Conservation (phyloP, 768 basidiomycete species). For the Agrocybe chaxingu region DNA sequence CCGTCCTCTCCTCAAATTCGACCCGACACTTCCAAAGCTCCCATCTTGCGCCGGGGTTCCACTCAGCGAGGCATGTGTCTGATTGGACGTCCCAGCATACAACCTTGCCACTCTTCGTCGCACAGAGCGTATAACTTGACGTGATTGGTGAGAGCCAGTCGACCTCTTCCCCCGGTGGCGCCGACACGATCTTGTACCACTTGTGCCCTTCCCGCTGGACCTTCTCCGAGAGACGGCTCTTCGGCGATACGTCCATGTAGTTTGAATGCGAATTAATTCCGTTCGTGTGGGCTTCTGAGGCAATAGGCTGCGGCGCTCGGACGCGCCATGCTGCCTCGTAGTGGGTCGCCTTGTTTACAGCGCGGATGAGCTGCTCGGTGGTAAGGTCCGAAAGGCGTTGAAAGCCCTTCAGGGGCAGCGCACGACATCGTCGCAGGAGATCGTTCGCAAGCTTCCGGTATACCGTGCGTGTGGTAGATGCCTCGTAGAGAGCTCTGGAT, state of each 20-base stretch:
- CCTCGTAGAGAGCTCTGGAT: conserved; percentile 57
- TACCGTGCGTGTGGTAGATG: conserved; percentile 63
- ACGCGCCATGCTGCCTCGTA: conserved; percentile 63
- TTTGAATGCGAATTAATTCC: conserved; percentile 32
- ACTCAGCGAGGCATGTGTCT: conserved; percentile 61
- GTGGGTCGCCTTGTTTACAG: conserved; percentile 59
- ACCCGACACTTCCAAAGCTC: conserved; percentile 79
- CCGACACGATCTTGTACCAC: conserved; percentile 70
- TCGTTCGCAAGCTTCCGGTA: conserved; percentile 63
- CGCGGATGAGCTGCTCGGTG: conserved; percentile 55
- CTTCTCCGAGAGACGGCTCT: conserved; percentile 8
- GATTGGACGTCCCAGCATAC: conserved; percentile 74
- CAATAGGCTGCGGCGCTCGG: conserved; percentile 55
- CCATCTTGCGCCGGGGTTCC: conserved; percentile 64
- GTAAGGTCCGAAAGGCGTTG: conserved; percentile 64
- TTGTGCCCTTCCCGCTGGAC: conserved; percentile 18
- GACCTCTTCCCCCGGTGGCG: conserved; percentile 65
- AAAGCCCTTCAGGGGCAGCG: conserved; percentile 67
- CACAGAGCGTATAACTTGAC: conserved; percentile 72
- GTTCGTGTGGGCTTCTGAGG: conserved; percentile 21
- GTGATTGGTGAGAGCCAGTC: conserved; percentile 80
- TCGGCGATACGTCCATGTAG: conserved; percentile 31
- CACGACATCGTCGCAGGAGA: conserved; percentile 63
- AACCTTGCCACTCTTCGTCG: conserved; percentile 72
- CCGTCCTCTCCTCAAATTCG: conserved; percentile 67